Conservation (phyloP, 2,329 filamentous ascomycete species). For the Phialophora chinensis region DNA sequence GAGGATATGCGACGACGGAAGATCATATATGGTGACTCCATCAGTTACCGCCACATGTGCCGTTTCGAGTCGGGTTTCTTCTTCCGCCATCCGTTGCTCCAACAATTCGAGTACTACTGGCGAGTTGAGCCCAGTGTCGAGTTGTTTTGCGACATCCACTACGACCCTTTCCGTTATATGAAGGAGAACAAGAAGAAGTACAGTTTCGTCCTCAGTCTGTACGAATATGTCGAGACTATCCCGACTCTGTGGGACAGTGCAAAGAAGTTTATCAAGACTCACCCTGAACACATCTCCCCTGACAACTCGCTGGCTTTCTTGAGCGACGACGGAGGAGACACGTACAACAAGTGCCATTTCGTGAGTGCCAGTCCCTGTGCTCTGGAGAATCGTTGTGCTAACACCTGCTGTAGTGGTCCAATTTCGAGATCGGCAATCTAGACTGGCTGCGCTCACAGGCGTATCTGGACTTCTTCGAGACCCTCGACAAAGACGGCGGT, state of each 20-base stretch:
- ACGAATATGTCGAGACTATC: constrained; percentile 96
- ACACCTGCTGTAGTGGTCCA: constrained; percentile 79
- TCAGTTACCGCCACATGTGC: constrained; percentile 99
- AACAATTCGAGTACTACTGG: constrained; percentile 99
- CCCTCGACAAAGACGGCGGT: constrained; percentile 85
- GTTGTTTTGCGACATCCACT: constrained; percentile 93
- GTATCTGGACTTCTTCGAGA: constrained; percentile 89
- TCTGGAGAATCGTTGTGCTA: constrained; percentile 15
- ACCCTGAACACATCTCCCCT: constrained; percentile 84
- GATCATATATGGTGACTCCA: constrained; percentile 97
- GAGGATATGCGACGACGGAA: constrained; percentile 93
- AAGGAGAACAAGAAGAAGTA: constrained; percentile 97
- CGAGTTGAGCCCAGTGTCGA: constrained; percentile 96
- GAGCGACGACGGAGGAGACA: constrained; percentile 87
- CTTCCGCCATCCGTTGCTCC: constrained; percentile 91
- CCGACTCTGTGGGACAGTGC: constrained; percentile 93
- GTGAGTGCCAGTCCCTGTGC: constrained; percentile 59
- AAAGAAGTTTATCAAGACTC: constrained; percentile 89
- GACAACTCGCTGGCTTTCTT: constrained; percentile 90
- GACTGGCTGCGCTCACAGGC: constrained; percentile 89
- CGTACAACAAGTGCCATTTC: constrained; percentile 97
- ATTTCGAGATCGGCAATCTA: constrained; percentile 95
- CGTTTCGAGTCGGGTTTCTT: constrained; percentile 99
- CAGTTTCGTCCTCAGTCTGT: constrained; percentile 92
- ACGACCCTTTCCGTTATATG: constrained; percentile 97